Percentiles rank a stretch among this genome's conserved stretches.
Conservation (phyloP, 805 yeast species). For the Barnettozyma vustinii region DNA sequence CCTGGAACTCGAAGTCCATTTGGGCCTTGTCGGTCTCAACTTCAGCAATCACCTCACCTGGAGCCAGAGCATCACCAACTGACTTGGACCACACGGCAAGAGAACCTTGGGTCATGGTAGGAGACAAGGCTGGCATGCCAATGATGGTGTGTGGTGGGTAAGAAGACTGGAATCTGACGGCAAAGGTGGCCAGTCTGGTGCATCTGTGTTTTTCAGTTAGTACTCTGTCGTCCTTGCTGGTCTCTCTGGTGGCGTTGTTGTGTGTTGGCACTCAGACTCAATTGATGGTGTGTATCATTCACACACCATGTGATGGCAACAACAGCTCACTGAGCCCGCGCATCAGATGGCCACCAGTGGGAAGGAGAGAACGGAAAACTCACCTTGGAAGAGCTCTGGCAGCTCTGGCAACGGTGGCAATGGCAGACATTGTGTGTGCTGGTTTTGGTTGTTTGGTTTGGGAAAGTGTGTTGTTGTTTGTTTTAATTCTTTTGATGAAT, state of each 20-base stretch:
- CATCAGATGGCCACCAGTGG: background rate
- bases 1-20: conserved; percentile 98
- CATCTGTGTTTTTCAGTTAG: conserved; percentile 10
- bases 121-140: conserved; percentile 98
- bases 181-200: conserved; percentile 15
- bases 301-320: background rate
- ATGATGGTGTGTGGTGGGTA: conserved; percentile 85
- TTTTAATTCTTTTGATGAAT: background rate
- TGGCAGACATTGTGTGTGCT: conserved; percentile 15
- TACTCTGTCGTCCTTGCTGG: conserved; percentile 7
- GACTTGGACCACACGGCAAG: conserved; percentile 85
- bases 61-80: conserved; percentile 80
- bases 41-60: conserved; percentile 95
- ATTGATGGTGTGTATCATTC: background rate
- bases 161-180: conserved; percentile 23
- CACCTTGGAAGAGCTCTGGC: conserved; percentile 8
- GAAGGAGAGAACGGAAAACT: background rate
- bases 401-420: conserved; percentile 16
- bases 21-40: conserved; percentile 97
- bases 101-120: conserved; percentile 97
- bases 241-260: background rate
- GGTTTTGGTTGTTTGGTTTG: conserved; percentile 1
- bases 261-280: background rate
- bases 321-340: background rate
- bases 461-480: background rate